Evolutionary conservation across 441 rosid species (phyloP).

Genomic region (Populus hybrid): DNA sequence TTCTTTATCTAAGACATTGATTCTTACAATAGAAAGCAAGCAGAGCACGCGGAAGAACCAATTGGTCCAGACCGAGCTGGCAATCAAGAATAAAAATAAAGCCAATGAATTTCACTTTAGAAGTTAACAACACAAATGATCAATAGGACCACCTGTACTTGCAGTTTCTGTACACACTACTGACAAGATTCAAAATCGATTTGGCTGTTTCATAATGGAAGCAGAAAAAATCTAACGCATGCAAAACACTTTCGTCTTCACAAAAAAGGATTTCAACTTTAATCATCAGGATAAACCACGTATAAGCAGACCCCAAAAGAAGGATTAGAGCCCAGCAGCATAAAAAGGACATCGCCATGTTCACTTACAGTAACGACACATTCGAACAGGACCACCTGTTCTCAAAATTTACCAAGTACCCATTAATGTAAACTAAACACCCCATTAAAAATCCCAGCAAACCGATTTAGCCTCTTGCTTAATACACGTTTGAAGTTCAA

Average conservation of each 20-base stretch:
- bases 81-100: not conserved
- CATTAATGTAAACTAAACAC: not conserved
- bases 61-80: not conserved
- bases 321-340: not conserved
- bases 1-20: not conserved
- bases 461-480: not conserved
- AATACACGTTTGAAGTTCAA: not conserved
- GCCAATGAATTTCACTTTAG: not conserved
- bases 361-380: not conserved
- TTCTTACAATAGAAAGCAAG: not conserved
- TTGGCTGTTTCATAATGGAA: not conserved
- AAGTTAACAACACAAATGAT: not conserved
- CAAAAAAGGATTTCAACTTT: not conserved
- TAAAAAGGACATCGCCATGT: not conserved
- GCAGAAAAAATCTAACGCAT: conserved; percentile 4
- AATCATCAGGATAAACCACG: not conserved
- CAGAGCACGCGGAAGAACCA: not conserved
- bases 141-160: conserved; percentile 16
- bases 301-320: not conserved
- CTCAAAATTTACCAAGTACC: not conserved
- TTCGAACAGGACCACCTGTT: not conserved
- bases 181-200: conserved; percentile 5
- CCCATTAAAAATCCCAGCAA: not conserved
- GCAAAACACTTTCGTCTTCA: not conserved
- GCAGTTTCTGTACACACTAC: not conserved